These are phyloP conservation scores for Phytophthora tubulina DNA, from an alignment of 352 stramenopile genomes.

Conservation along the genomic window DNA sequence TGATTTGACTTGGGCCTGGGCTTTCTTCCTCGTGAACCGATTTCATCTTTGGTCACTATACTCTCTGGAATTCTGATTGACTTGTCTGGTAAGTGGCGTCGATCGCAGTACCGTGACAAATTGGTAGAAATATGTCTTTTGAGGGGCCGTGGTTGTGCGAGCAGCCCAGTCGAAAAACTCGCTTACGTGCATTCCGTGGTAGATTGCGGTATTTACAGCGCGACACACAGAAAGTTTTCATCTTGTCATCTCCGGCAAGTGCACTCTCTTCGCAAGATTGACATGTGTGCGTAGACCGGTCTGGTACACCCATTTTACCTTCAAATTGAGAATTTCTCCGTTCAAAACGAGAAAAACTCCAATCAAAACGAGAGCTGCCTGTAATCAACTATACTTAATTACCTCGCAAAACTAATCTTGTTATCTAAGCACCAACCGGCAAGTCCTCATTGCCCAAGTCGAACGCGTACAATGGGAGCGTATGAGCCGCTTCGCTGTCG, in stretches of 20 bases:
- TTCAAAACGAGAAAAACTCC: not conserved
- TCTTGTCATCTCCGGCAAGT: not conserved
- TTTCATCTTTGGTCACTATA: not conserved
- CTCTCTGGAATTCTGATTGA: not conserved
- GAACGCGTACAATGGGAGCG: not conserved
- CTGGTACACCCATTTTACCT: too few species aligned
- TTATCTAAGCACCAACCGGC: not conserved
- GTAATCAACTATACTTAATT: not conserved
- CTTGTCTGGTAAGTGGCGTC: not conserved
- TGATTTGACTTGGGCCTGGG: not conserved
- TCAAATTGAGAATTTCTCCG: too few species aligned
- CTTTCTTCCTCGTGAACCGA: not conserved
- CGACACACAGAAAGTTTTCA: not conserved
- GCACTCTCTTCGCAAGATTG: not conserved
- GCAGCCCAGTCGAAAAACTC: not conserved
- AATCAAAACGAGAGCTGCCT: not conserved
- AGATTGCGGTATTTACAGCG: not conserved
- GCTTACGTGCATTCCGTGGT: not conserved
- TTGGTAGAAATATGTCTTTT: not conserved
- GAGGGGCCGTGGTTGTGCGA: not conserved
- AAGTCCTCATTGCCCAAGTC: not conserved
- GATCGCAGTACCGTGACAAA: not conserved
- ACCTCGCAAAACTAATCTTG: not conserved
- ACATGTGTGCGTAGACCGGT: not conserved
- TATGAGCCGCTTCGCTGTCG: not conserved